Evolutionary conservation across 2,329 filamentous ascomycete genomes (phyloP).

Genomic region (Herpotrichia juniperi): DNA sequence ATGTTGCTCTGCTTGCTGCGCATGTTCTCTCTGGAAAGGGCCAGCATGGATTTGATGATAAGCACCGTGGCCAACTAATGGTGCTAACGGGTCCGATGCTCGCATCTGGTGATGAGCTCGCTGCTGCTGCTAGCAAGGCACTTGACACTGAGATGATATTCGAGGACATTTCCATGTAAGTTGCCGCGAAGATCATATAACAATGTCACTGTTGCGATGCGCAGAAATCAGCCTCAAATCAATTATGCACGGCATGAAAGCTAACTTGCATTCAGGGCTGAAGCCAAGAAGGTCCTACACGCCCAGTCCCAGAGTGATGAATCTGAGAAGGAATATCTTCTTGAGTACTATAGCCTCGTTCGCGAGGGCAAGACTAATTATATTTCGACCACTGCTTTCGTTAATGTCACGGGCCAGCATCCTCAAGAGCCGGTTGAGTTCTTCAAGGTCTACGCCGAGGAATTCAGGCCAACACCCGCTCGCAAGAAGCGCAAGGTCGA

Average conservation of each 20-base stretch:
- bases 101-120: constrained; percentile 54
- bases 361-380: constrained; percentile 62
- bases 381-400: constrained; percentile 58
- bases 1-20: constrained; percentile 56
- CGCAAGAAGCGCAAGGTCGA: constrained; percentile 44
- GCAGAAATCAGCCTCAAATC: no score
- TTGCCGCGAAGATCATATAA: no score
- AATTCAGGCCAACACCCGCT: constrained; percentile 41
- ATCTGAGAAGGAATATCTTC: constrained; percentile 55
- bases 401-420: constrained; percentile 55
- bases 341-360: constrained; percentile 61
- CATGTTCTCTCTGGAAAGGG: constrained; percentile 57
- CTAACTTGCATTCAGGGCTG: no score
- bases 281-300: constrained; percentile 47
- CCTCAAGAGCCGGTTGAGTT: constrained; percentile 57
- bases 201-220: no score
- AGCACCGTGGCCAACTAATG: constrained; percentile 60
- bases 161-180: background rate
- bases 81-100: constrained; percentile 59
- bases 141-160: constrained; percentile 42
- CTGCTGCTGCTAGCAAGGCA: constrained; percentile 52
- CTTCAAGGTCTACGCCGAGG: constrained; percentile 54
- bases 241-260: no score
- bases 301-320: constrained; percentile 44
- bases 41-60: constrained; percentile 57